Evolutionary conservation across 495 filamentous ascomycete genomes (phyloP), one percentile per base, ranked within the genome.

Genomic region (Aspergillus incahuasiensis): DNA sequence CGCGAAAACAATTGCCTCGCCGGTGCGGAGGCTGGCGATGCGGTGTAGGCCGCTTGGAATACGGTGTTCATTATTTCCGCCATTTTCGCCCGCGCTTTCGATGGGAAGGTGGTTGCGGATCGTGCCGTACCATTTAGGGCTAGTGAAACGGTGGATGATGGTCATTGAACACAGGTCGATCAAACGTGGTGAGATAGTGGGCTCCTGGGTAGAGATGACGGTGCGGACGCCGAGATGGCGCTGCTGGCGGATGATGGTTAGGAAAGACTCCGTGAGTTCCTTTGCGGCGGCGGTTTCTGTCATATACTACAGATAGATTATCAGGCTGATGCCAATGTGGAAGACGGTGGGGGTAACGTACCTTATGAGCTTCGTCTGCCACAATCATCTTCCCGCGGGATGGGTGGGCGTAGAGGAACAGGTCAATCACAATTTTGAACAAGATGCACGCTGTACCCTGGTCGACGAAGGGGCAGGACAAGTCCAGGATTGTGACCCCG

Each of bases 191-290:
- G 85, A 86, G 39, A 92, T 82, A 0, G 87, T 91, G 0, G 89
- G 89, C 57, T 92, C 89, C 61, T 94, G 87, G 0, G 89, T 92
- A 0, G 88, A 82, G 28, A 92, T 85, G 35, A 92, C 54, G 13
- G 91, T 72, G 1, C 87, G 78, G 0, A 79, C 74, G 4, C 74
- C 88, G 0, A 85, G 63, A 63, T 92, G 89, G 11, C 89, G 85
- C 60, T 92, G 89, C 50, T 84, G 53, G n/a, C 88, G 78, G 61
- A 92, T 87, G 0, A 76, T 75, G 0, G 77, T 75, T 0, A 92
- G 73, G 4, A 92, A 70, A 1, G 76, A 78, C 24, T 88, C 77
- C 0, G 86, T 91, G 41, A 91, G 80, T 0, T 59, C 56, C 15
- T 60, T 54, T 2, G 84, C 75, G 21, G 73, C 75, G 0, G 65